Percentiles rank a stretch among this genome's conserved stretches.
Evolutionary conservation across 345 rosid genomes (phyloP).

Genomic region (Draba incana): DNA sequence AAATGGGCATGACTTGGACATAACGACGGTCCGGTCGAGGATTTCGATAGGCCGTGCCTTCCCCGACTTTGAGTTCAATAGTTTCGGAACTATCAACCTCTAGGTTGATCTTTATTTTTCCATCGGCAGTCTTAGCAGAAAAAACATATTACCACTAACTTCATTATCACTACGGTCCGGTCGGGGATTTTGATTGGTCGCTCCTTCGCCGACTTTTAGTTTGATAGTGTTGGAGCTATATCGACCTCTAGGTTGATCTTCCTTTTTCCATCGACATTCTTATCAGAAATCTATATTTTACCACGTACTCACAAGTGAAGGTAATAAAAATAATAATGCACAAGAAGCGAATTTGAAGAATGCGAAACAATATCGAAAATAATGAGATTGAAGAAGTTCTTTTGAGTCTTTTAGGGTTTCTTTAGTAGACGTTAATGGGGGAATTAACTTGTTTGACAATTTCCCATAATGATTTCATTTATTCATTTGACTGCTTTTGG

Average conservation of each 20-base stretch:
- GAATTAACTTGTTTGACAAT: not conserved
- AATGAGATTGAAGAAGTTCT: not conserved
- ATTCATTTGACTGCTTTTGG: not conserved
- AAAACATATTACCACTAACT: too few species aligned
- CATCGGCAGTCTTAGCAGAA: too few species aligned
- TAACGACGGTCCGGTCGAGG: not conserved
- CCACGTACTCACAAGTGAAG: too few species aligned
- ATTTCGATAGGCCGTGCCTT: not conserved
- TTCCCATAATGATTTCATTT: slow-evolving; percentile 4
- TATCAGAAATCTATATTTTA: too few species aligned
- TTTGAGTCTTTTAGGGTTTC: too few species aligned
- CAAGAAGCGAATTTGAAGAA: not conserved
- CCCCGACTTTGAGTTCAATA: not conserved
- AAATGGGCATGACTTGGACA: not conserved
- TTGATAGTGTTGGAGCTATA: slow-evolving; percentile 6
- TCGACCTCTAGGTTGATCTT: not conserved
- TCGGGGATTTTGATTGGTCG: not conserved
- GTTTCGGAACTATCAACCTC: not conserved
- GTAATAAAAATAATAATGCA: not conserved
- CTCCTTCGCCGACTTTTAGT: not conserved
- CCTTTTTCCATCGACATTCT: too few species aligned
- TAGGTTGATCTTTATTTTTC: not conserved
- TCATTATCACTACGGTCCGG: not conserved
- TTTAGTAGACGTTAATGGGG: not conserved
- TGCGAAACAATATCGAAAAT: not conserved